Conservation (phyloP, 139 green algal species). For the Coelastrella sp. region DNA sequence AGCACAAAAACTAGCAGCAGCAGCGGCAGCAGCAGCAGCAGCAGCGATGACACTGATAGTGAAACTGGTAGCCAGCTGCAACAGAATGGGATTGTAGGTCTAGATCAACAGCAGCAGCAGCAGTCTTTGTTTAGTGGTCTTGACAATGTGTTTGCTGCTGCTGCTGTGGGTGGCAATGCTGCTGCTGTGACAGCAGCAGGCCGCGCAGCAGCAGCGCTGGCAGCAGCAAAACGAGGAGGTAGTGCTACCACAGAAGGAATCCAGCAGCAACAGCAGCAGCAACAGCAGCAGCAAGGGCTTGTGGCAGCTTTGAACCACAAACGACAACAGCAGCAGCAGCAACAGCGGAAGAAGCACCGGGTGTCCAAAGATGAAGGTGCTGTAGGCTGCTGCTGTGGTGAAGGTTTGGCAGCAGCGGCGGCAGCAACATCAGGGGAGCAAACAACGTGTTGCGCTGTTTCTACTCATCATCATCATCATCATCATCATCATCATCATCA, state of each 20-base stretch:
- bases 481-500: no score
- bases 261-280: not conserved
- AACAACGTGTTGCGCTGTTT: no score
- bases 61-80: not conserved
- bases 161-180: not conserved
- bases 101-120: not conserved
- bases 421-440: not conserved
- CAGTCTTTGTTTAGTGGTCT: not conserved
- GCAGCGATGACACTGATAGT: not conserved
- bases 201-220: not conserved
- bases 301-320: not conserved
- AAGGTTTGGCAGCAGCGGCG: no score
- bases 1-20: not conserved
- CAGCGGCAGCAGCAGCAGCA: conserved; percentile 24
- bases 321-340: no score
- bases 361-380: not conserved
- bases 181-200: not conserved
- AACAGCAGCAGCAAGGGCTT: not conserved
- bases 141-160: not conserved
- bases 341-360: not conserved
- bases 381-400: not conserved
- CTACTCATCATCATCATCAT: no score
- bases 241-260: no score
- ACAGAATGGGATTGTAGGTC: not conserved
- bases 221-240: not conserved